These are phyloP conservation scores for Paspalum vaginatum DNA, from an alignment of 176 grass and related monocot species.

Conservation along the genomic window DNA sequence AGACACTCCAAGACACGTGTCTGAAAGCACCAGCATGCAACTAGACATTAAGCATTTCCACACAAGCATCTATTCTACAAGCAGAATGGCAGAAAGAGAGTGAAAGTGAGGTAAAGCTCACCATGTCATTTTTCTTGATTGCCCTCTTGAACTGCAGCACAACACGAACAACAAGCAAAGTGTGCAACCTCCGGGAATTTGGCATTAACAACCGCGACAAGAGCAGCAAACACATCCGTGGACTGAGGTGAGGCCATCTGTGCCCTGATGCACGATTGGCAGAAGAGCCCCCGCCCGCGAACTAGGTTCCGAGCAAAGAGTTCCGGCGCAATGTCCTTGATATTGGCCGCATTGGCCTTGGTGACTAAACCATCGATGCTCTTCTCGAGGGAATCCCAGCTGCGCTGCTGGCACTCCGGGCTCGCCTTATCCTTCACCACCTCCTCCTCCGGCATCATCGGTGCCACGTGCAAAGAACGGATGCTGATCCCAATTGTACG, in stretches of 20 bases:
- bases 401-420: conserved; percentile 69
- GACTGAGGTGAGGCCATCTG: conserved; percentile 90
- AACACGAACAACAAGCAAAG: conserved; percentile 66
- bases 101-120: conserved; percentile 18
- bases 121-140: conserved; percentile 86
- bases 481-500: conserved; percentile 83
- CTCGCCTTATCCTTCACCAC: conserved; percentile 77
- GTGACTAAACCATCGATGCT: conserved; percentile 88
- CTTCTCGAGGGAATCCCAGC: conserved; percentile 85
- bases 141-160: conserved; percentile 88
- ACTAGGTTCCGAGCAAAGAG: conserved; percentile 79
- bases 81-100: too few relatives aligned
- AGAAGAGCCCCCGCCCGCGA: conserved; percentile 77
- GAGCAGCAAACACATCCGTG: conserved; percentile 72
- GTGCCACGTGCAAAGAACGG: conserved; percentile 73
- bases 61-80: too few relatives aligned
- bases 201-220: conserved; percentile 78
- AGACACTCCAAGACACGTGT: too few relatives aligned
- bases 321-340: conserved; percentile 83
- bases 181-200: conserved; percentile 77
- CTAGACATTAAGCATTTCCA: too few relatives aligned
- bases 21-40: too few relatives aligned
- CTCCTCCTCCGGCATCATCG: conserved; percentile 97
- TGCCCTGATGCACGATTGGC: conserved; percentile 81
- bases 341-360: conserved; percentile 84